A percentile compares a stretch with the other conserved stretches of the same genome.
Evolutionary conservation across 2,329 filamentous ascomycete genomes (phyloP).

Genomic region (Pyrenochaeta sp.): DNA sequence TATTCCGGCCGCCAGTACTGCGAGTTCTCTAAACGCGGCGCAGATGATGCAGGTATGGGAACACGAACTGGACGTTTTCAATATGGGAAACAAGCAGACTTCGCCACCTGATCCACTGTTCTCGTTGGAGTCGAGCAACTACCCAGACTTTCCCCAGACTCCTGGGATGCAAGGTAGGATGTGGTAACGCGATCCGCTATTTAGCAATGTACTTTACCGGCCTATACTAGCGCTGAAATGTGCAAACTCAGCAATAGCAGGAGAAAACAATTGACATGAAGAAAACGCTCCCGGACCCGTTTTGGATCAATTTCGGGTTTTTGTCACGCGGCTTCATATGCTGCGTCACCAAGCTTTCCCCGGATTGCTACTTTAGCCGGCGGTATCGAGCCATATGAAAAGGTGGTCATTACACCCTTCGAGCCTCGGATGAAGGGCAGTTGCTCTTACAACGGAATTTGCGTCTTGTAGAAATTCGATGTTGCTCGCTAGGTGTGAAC

Average conservation of each 20-base stretch:
- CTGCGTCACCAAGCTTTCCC: not conserved
- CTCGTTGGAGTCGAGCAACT: not conserved
- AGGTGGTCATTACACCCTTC: not conserved
- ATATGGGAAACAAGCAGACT: not conserved
- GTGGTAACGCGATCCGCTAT: too few species aligned
- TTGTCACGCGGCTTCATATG: not conserved
- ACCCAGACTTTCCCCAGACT: not conserved
- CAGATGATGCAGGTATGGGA: not conserved
- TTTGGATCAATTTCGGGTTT: too few species aligned
- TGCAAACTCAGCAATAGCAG: too few species aligned
- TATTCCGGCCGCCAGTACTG: not conserved
- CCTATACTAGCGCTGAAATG: too few species aligned
- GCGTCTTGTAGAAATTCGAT: not conserved
- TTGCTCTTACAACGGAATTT: not conserved
- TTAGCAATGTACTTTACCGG: too few species aligned
- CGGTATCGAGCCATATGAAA: not conserved
- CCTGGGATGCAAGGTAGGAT: too few species aligned
- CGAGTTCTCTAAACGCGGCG: not conserved
- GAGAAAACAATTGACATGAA: too few species aligned
- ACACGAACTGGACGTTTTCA: not conserved
- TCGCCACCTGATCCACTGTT: not conserved
- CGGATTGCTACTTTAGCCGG: not conserved
- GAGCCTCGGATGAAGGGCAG: not conserved
- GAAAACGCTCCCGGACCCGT: too few species aligned
- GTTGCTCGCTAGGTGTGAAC: not conserved